A percentile compares a stretch with the other conserved stretches of the same genome.
These are phyloP conservation scores for Cercophora sp. DNA, from an alignment of 495 filamentous ascomycete genomes.

Conservation along the genomic window DNA sequence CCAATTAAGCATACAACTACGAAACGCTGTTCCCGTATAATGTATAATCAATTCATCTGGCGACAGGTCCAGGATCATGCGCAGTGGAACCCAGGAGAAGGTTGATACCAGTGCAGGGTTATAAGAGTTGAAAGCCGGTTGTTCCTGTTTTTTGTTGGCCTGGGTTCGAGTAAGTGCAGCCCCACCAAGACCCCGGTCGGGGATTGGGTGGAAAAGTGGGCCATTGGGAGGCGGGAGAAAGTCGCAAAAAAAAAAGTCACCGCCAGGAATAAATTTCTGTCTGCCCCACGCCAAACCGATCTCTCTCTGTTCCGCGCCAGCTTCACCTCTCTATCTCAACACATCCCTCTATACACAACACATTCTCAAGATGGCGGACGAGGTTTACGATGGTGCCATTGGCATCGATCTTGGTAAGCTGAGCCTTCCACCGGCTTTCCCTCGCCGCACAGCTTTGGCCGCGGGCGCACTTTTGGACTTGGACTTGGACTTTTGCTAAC, in stretches of 20 bases:
- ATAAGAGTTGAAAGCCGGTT: no score
- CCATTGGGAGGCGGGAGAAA: no score
- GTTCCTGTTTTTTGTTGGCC: not conserved
- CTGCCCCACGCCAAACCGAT: conserved; percentile 34
- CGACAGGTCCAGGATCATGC: no score
- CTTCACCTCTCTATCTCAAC: conserved; percentile 24
- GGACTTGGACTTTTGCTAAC: conserved; percentile 13
- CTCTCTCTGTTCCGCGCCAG: conserved; percentile 23
- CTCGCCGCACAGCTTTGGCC: not conserved
- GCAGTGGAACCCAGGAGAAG: no score
- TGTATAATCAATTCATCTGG: no score
- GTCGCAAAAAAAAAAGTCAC: conserved; percentile 32
- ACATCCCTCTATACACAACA: conserved; percentile 13
- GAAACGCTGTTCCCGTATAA: no score
- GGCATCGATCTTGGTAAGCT: conserved; percentile 96
- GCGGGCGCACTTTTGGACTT: conserved; percentile 3
- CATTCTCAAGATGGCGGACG: conserved; percentile 65
- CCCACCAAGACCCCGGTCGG: conserved; percentile 4
- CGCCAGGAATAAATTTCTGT: conserved; percentile 32
- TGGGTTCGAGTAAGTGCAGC: not conserved
- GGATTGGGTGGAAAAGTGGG: conserved; percentile 23
- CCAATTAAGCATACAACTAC: no score
- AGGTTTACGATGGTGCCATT: conserved; percentile 98
- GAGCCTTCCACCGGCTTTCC: not conserved
- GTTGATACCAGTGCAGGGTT: no score